Conservation (phyloP, 2,329 filamentous ascomycete species). For the Penicillium concentricum region DNA sequence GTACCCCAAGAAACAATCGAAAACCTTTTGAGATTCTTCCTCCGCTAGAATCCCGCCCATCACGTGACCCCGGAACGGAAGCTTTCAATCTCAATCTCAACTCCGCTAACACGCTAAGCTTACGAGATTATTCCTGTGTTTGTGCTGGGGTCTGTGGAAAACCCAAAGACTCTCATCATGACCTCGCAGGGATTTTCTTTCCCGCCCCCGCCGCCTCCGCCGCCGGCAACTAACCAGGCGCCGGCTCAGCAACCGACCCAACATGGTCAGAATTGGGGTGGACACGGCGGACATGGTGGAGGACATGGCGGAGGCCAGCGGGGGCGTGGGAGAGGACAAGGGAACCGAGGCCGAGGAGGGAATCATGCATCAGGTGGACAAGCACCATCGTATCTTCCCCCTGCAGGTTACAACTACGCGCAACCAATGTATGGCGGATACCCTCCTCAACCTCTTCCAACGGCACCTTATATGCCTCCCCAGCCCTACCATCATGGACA, state of each 20-base stretch:
- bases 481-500: slow-evolving; percentile 28
- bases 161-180: slow-evolving; percentile 32
- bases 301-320: slow-evolving; percentile 10
- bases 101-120: not conserved
- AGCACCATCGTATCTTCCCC: slow-evolving; percentile 20
- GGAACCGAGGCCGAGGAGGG: slow-evolving; percentile 31
- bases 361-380: slow-evolving; percentile 16
- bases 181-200: slow-evolving; percentile 47
- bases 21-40: slow-evolving; percentile 6
- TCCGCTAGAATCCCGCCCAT: not conserved
- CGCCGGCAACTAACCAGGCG: slow-evolving; percentile 23
- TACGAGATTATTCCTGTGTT: slow-evolving; percentile 27
- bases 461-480: slow-evolving; percentile 26
- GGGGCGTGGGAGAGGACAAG: slow-evolving; percentile 37
- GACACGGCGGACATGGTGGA: slow-evolving; percentile 22
- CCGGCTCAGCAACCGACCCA: slow-evolving; percentile 23
- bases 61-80: slow-evolving; percentile 3
- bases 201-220: slow-evolving; percentile 45
- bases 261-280: slow-evolving; percentile 32
- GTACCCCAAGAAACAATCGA: not conserved
- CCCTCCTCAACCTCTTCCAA: slow-evolving; percentile 26
- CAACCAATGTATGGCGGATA: slow-evolving; percentile 33
- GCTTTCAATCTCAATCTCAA: slow-evolving; percentile 4
- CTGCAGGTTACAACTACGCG: slow-evolving; percentile 28
- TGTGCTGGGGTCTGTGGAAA: slow-evolving; percentile 26